Evolutionary conservation across 768 basidiomycete species (phyloP).

Genomic region (Paxillus ammoniavirescens): DNA sequence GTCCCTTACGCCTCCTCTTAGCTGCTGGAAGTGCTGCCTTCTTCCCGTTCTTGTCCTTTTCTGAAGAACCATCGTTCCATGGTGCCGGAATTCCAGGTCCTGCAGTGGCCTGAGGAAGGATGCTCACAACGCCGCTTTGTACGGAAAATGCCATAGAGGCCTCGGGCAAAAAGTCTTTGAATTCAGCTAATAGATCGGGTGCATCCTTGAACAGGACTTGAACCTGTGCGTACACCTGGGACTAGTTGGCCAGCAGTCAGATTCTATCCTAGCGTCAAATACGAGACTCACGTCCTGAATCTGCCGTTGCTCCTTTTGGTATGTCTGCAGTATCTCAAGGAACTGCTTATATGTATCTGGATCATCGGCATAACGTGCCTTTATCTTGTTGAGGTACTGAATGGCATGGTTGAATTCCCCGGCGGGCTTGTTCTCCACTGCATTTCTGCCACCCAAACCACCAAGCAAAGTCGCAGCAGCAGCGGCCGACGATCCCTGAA

Average conservation of each 20-base stretch:
- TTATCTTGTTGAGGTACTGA: slow-evolving; percentile 98
- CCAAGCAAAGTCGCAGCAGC: slow-evolving; percentile 68
- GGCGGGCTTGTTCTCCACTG: slow-evolving; percentile 50
- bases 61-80: slow-evolving; percentile 40
- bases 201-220: slow-evolving; percentile 79
- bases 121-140: slow-evolving; percentile 42
- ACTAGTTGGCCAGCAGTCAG: slow-evolving; percentile 34
- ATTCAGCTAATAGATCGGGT: slow-evolving; percentile 75
- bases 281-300: slow-evolving; percentile 61
- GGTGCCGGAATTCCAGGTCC: slow-evolving; percentile 32
- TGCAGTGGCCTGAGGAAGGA: slow-evolving; percentile 48
- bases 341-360: slow-evolving; percentile 93
- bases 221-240: slow-evolving; percentile 80
- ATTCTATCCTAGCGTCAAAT: slow-evolving; percentile 4
- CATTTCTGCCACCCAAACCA: slow-evolving; percentile 49
- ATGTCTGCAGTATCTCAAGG: slow-evolving; percentile 82
- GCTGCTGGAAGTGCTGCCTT: slow-evolving; percentile 40
- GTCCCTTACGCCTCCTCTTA: slow-evolving; percentile 60
- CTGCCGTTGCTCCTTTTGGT: slow-evolving; percentile 80
- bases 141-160: slow-evolving; percentile 42
- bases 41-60: slow-evolving; percentile 39
- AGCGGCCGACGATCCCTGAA: slow-evolving; percentile 46
- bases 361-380: slow-evolving; percentile 83
- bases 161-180: slow-evolving; percentile 80
- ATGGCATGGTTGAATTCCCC: slow-evolving; percentile 93